A percentile compares a stretch with the other conserved stretches of the same genome.
phyloP scores from a whole-genome alignment of 306 rosid genomes.

The Prinsepia uniflora region DNA sequence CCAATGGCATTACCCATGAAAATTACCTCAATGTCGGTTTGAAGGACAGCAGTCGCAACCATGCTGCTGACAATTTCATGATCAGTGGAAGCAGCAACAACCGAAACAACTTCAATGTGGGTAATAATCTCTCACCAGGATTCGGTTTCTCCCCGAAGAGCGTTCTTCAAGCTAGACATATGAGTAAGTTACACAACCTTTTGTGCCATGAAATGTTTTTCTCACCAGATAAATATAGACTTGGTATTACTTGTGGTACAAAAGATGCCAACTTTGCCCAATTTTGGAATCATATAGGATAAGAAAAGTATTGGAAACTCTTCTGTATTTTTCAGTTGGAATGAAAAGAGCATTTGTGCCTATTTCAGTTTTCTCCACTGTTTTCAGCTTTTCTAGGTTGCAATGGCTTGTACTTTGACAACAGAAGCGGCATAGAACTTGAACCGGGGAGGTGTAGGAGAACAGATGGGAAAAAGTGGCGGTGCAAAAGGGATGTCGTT shows the following conservation, averaged over 20 bases:
- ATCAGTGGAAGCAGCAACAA: slow-evolving; percentile 22
- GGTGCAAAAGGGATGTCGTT: slow-evolving; percentile 57
- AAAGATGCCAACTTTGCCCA: background rate
- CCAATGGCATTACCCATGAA: slow-evolving; percentile 10
- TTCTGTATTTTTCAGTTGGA: background rate
- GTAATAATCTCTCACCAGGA: slow-evolving; percentile 31
- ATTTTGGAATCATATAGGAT: background rate
- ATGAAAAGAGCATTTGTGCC: background rate
- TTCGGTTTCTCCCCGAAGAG: slow-evolving; percentile 71
- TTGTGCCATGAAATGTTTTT: background rate
- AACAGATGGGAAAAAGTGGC: slow-evolving; percentile 93
- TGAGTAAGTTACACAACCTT: background rate
- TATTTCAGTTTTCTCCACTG: slow-evolving; percentile 4
- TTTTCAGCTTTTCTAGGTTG: slow-evolving; percentile 47
- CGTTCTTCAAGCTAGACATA: slow-evolving; percentile 60
- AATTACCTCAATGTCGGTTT: slow-evolving; percentile 3
- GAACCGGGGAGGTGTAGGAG: slow-evolving; percentile 72
- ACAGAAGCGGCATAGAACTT: slow-evolving; percentile 33
- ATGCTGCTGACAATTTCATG: slow-evolving; percentile 15
- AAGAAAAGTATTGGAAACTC: background rate
- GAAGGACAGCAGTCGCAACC: slow-evolving; percentile 29
- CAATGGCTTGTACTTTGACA: slow-evolving; percentile 29
- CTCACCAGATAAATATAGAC: background rate
- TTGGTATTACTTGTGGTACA: background rate
- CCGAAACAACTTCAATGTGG: slow-evolving; percentile 27